Evolutionary conservation across 1,284 basidiomycete genomes (phyloP), one percentile per base, ranked within the genome.

Genomic region (Earliella scabrosa): DNA sequence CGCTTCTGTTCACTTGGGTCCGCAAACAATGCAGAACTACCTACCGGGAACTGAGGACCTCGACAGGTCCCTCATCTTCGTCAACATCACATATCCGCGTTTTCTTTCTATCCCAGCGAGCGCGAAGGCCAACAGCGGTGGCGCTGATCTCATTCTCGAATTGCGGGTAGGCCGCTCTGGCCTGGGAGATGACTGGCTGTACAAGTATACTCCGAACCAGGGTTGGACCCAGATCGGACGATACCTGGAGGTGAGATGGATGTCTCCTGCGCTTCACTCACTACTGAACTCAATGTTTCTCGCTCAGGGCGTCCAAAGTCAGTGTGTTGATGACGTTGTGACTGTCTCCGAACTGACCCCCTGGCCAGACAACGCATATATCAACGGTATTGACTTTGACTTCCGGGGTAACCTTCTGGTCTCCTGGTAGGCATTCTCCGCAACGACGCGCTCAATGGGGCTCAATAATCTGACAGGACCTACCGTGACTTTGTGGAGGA

Each of bases 401-500:
- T 45, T 50, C 16, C 55, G 58, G 7, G 73, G 73, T 20, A 68
- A 64, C 18, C 60, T 77, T n/a, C 68, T 74, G 32, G 65, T 72
- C 1, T 75, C 75, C 11, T 79, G 76, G 75, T 75, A 54, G 9
- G 64, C 44, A 9, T 10, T 31, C 2, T 3, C 34, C 31, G 39
- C 27, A 40, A 26, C 38, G 29, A 7, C 3, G 18, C 16, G 4
- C 39, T 24, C 14, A 38, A 24, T 14, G 21, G 20, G 13, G 36
- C 18, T 24, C 45, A 18, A 24, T n/a, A 43, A 9, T 35, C 10
- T 45, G 4, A 13, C 40, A 77, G 75, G 76, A 77, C 76, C 14
- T 79, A 78, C 53, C 72, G 76, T 5, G 77, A 78, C 63, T 79
- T 73, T 53, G 73, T 78, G 7, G 75, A 77, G 44, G 76, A 77